Conservation (phyloP, 805 yeast genomes). For the Wickerhamomyces chaumierensis region DNA sequence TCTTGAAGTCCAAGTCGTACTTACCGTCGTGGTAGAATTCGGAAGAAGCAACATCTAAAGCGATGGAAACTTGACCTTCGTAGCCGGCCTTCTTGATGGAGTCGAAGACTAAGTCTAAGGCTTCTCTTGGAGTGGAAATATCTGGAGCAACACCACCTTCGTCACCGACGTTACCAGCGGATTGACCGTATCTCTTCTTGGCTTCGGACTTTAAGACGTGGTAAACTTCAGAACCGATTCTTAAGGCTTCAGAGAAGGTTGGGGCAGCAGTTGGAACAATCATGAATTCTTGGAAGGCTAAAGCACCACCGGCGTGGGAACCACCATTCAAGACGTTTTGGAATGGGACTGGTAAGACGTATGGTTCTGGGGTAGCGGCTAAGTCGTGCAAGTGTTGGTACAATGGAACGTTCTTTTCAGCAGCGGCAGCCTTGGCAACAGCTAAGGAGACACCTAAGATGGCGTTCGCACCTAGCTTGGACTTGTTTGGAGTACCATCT, state of each 20-base stretch:
- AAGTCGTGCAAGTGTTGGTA: conserved; percentile 84
- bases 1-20: conserved; percentile 98
- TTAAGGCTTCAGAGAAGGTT: conserved; percentile 87
- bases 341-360: conserved; percentile 97
- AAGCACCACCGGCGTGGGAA: conserved; percentile 98
- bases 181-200: conserved; percentile 91
- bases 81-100: conserved; percentile 94
- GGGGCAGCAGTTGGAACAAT: conserved; percentile 91
- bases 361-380: conserved; percentile 64
- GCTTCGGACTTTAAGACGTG: conserved; percentile 89
- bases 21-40: conserved; percentile 95
- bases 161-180: conserved; percentile 99
- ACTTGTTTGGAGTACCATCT: conserved; percentile 96
- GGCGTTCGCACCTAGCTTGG: conserved; percentile 98
- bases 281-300: conserved; percentile 99
- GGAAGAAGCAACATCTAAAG: conserved; percentile 93
- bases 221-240: conserved; percentile 97
- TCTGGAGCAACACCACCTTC: conserved; percentile 99
- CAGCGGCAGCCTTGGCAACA: conserved; percentile 97
- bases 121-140: conserved; percentile 91
- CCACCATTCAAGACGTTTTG: conserved; percentile 99
- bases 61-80: conserved; percentile 86
- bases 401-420: conserved; percentile 86
- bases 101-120: conserved; percentile 82
- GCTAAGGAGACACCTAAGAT: conserved; percentile 96